Conservation (phyloP, 306 rosid species). For the Medicago lupulina region DNA sequence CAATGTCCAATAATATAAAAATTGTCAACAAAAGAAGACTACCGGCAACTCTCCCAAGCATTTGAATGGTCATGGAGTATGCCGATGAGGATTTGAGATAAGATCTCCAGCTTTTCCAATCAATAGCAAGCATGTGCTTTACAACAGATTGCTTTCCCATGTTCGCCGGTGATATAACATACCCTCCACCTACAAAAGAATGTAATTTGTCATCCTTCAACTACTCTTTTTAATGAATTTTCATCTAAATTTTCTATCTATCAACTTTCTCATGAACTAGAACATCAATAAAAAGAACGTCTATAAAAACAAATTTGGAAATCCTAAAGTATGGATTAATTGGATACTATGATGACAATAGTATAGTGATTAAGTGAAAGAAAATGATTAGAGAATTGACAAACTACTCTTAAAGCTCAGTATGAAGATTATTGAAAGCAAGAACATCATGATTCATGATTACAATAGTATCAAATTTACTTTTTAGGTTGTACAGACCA, state of each 20-base stretch:
- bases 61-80: constrained; percentile 73
- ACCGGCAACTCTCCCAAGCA: constrained; percentile 98
- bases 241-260: constrained; percentile 24
- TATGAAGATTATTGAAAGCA: constrained; percentile 36
- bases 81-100: constrained; percentile 81
- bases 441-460: constrained; percentile 31
- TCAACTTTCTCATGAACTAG: constrained; percentile 24
- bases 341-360: constrained; percentile 33
- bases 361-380: constrained; percentile 18
- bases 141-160: constrained; percentile 86
- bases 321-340: constrained; percentile 24
- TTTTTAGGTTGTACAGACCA: constrained; percentile 26
- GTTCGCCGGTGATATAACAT: constrained; percentile 78
- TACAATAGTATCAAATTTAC: constrained; percentile 30
- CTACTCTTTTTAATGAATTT: constrained; percentile 22
- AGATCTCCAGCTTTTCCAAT: constrained; percentile 95
- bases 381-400: constrained; percentile 33
- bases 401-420: constrained; percentile 24
- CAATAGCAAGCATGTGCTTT: constrained; percentile 97
- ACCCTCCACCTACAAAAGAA: constrained; percentile 85
- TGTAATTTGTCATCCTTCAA: constrained; percentile 45
- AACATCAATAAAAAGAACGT: constrained; percentile 1
- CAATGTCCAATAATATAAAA: constrained; percentile 22
- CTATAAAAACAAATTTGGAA: constrained; percentile 9
- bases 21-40: constrained; percentile 35